Evolutionary conservation across 202 grass and related monocot genomes (phyloP).

Genomic region (Elaeis oleifera): DNA sequence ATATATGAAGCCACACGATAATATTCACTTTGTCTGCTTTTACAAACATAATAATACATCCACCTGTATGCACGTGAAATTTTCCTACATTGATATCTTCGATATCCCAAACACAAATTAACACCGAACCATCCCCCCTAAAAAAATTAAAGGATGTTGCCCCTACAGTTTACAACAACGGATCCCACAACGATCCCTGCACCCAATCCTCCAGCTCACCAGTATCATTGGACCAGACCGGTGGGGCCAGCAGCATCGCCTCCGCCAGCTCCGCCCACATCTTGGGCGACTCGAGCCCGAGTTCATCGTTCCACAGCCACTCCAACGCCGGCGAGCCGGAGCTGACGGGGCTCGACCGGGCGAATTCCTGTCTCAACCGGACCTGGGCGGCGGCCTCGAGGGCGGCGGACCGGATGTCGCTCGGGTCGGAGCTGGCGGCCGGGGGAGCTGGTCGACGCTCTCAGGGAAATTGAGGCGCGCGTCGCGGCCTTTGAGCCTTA

Average conservation of each 20-base stretch:
- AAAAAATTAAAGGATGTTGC: no score
- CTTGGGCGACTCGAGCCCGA: slow-evolving; percentile 49
- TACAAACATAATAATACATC: no score
- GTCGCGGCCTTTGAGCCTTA: slow-evolving; percentile 50
- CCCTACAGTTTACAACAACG: slow-evolving; percentile 25
- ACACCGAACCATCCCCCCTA: background rate
- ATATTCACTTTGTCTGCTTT: no score
- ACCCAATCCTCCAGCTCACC: slow-evolving; percentile 59
- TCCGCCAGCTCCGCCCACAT: slow-evolving; percentile 88
- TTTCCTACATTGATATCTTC: slow-evolving; percentile 19
- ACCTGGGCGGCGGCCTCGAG: slow-evolving; percentile 58
- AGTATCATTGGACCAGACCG: slow-evolving; percentile 40
- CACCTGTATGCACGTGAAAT: slow-evolving; percentile 33
- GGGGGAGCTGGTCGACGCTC: slow-evolving; percentile 44
- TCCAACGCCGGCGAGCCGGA: slow-evolving; percentile 12
- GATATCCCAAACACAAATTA: slow-evolving; percentile 15
- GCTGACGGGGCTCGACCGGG: slow-evolving; percentile 5
- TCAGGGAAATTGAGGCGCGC: slow-evolving; percentile 76
- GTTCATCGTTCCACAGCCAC: slow-evolving; percentile 31
- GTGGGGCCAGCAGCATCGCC: slow-evolving; percentile 79
- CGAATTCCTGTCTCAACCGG: slow-evolving; percentile 32
- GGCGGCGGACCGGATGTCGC: slow-evolving; percentile 68
- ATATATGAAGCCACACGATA: no score
- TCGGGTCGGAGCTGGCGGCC: slow-evolving; percentile 50
- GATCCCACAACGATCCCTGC: slow-evolving; percentile 56